phyloP scores from a whole-genome alignment of 805 yeast genomes.

The Zygoascus bituminiphila region DNA sequence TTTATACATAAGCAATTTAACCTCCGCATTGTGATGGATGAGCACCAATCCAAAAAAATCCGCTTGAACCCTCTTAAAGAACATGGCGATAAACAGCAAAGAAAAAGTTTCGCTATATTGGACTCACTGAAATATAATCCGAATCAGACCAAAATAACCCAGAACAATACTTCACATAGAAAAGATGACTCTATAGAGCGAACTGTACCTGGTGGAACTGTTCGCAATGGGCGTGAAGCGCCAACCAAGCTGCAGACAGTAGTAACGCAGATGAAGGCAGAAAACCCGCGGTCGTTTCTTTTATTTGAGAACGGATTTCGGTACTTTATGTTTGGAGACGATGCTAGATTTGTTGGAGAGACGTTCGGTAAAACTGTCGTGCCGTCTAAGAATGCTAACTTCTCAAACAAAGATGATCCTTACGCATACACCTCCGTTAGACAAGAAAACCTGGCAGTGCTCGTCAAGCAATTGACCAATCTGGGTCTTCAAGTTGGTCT shows the following conservation, averaged over 20 bases:
- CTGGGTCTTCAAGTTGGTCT: slow-evolving; percentile 78
- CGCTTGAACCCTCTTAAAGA: not conserved
- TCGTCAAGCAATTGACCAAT: slow-evolving; percentile 62
- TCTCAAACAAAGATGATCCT: slow-evolving; percentile 44
- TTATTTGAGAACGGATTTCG: slow-evolving; percentile 90
- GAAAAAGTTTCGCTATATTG: not conserved
- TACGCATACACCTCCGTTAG: slow-evolving; percentile 87
- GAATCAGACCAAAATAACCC: too few species aligned
- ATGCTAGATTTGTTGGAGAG: slow-evolving; percentile 63
- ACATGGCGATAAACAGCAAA: not conserved
- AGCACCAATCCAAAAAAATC: not conserved
- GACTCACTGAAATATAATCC: not conserved
- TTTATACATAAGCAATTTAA: not conserved
- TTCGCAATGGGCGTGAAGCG: too few species aligned
- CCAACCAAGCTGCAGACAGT: not conserved
- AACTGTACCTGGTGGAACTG: too few species aligned
- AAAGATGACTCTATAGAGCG: too few species aligned
- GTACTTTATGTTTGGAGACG: slow-evolving; percentile 77
- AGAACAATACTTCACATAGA: too few species aligned
- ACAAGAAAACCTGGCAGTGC: slow-evolving; percentile 61
- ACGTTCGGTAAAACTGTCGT: slow-evolving; percentile 53
- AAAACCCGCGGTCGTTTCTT: slow-evolving; percentile 58
- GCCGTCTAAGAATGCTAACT: slow-evolving; percentile 54
- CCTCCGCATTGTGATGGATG: not conserved
- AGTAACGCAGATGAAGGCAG: slow-evolving; percentile 43